Evolutionary conservation across 305 asterid species (phyloP).

Genomic region (Andrographis paniculata): DNA sequence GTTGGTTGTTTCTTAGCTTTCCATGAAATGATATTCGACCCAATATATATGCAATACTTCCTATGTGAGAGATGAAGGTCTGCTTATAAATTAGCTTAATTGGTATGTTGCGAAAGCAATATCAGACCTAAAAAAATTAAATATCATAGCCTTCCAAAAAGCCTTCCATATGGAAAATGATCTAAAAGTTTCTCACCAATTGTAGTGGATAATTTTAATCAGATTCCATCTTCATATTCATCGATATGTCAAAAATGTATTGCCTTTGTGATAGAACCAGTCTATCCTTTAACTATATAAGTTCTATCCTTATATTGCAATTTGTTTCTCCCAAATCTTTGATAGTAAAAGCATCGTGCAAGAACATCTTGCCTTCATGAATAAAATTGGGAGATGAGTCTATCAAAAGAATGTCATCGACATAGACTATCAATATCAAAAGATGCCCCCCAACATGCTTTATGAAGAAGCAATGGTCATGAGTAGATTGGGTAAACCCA

Average conservation of each 20-base stretch:
- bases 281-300: not conserved
- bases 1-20: conserved; percentile 6
- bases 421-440: not conserved
- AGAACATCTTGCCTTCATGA: not conserved
- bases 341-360: not conserved
- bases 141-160: conserved; percentile 4
- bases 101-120: not conserved
- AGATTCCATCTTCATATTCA: not conserved
- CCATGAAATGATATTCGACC: conserved; percentile 1
- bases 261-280: not conserved
- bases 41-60: not conserved
- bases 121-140: not conserved
- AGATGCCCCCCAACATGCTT: not conserved
- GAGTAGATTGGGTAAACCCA: not conserved
- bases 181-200: not conserved
- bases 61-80: not conserved
- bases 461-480: not conserved
- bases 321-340: not conserved
- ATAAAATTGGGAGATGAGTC: not conserved
- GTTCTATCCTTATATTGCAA: not conserved
- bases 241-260: not conserved
- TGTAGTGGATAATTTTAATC: not conserved
- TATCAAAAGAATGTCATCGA: not conserved
- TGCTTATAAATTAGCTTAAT: not conserved
- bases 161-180: not conserved